phyloP scores from a whole-genome alignment of 179 eudicot genomes.

The Kewa caespitosa region DNA sequence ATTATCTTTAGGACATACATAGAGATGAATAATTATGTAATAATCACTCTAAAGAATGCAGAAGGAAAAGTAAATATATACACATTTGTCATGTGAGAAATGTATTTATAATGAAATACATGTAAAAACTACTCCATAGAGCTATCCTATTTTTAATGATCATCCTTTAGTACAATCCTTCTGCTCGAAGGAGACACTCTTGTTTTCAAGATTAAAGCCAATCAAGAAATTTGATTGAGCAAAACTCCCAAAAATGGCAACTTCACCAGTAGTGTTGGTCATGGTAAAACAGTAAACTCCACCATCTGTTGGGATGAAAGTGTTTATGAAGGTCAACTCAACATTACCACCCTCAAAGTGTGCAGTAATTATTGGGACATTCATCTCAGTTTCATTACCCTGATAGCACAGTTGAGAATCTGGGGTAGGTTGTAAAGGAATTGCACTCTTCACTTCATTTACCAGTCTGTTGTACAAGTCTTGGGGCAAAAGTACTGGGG shows the following conservation, averaged over 20 bases:
- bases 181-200: neutral
- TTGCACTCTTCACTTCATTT: neutral
- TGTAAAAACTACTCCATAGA: no score
- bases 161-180: constrained; percentile 12
- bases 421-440: neutral
- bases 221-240: neutral
- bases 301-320: neutral
- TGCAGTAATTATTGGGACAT: constrained; percentile 4
- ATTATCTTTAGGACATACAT: no score
- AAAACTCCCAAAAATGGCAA: neutral
- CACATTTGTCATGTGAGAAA: no score
- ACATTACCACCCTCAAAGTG: constrained; percentile 22
- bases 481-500: constrained; percentile 3
- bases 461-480: constrained; percentile 9
- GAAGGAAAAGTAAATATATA: no score
- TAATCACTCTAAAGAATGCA: no score
- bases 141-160: no score
- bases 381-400: neutral
- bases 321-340: neutral
- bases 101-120: no score
- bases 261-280: neutral
- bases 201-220: constrained; percentile 8
- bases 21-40: no score
- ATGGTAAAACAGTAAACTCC: constrained; percentile 19
- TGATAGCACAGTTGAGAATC: constrained; percentile 13